Evolutionary conservation across 78 protist genomes (phyloP).

Genomic region (Dictyostelium firmibasis): DNA sequence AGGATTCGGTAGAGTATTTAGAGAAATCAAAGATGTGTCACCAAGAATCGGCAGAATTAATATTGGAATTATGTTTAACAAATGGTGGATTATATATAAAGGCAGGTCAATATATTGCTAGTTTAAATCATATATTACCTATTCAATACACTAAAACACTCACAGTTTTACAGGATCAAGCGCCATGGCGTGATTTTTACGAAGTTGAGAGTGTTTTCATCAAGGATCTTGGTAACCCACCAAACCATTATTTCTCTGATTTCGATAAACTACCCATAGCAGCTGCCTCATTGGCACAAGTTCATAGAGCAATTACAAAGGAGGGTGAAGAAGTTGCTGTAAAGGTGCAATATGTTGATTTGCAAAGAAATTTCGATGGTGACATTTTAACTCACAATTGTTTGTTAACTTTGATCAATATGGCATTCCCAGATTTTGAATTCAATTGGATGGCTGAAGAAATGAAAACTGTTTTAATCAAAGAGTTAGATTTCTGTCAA

Average conservation of each 20-base stretch:
- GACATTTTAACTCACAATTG: not conserved
- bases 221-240: slow-evolving; percentile 16
- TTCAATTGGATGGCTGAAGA: slow-evolving; percentile 80
- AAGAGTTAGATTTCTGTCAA: slow-evolving; percentile 68
- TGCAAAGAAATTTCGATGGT: slow-evolving; percentile 17
- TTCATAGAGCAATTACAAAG: slow-evolving; percentile 5
- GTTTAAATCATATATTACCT: slow-evolving; percentile 65
- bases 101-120: slow-evolving; percentile 80
- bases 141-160: slow-evolving; percentile 44
- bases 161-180: slow-evolving; percentile 62
- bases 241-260: not conserved
- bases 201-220: slow-evolving; percentile 3
- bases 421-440: slow-evolving; percentile 35
- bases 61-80: slow-evolving; percentile 45
- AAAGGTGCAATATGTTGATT: slow-evolving; percentile 16
- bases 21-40: not conserved
- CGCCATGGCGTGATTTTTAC: not conserved
- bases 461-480: slow-evolving; percentile 21
- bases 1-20: not conserved
- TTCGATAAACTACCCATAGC: slow-evolving; percentile 14
- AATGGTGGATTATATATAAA: slow-evolving; percentile 78
- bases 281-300: slow-evolving; percentile 36
- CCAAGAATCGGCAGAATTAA: slow-evolving; percentile 32
- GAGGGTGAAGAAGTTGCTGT: slow-evolving; percentile 18
- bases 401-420: not conserved